These are phyloP conservation scores for Erodium texanum DNA, from an alignment of 441 rosid species.

Conservation along the genomic window DNA sequence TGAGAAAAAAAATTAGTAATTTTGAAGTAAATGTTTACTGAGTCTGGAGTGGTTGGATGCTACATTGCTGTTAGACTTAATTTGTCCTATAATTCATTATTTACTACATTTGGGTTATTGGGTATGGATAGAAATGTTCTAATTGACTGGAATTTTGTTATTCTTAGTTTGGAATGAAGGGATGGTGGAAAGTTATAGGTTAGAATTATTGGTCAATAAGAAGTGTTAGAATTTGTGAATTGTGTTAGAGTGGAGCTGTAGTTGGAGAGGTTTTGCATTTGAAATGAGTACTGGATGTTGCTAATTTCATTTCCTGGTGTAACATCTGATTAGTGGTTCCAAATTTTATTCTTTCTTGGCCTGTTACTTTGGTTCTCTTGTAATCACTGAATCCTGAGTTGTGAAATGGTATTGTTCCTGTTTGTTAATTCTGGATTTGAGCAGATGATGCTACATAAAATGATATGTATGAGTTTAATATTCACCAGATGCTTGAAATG, in stretches of 20 bases:
- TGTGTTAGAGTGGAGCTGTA: background rate
- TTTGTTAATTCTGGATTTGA: background rate
- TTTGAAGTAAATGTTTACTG: background rate
- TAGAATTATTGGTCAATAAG: background rate
- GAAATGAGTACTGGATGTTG: background rate
- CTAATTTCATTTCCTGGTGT: constrained; percentile 4
- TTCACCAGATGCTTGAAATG: background rate
- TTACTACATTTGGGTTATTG: background rate
- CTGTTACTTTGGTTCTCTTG: background rate
- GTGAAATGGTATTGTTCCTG: background rate
- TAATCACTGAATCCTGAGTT: background rate
- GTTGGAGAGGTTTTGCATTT: background rate
- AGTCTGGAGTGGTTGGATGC: background rate
- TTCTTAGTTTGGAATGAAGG: background rate
- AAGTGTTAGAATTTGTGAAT: background rate
- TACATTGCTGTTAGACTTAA: background rate
- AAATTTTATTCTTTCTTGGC: background rate
- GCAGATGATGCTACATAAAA: background rate
- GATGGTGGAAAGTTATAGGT: background rate
- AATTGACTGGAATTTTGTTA: background rate
- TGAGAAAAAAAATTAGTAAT: background rate
- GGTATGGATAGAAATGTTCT: background rate
- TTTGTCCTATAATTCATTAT: background rate
- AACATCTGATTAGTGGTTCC: background rate
- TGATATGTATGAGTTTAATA: background rate